phyloP scores from a whole-genome alignment of 148 eudicot species.

The Vaccinium myrtillus region DNA sequence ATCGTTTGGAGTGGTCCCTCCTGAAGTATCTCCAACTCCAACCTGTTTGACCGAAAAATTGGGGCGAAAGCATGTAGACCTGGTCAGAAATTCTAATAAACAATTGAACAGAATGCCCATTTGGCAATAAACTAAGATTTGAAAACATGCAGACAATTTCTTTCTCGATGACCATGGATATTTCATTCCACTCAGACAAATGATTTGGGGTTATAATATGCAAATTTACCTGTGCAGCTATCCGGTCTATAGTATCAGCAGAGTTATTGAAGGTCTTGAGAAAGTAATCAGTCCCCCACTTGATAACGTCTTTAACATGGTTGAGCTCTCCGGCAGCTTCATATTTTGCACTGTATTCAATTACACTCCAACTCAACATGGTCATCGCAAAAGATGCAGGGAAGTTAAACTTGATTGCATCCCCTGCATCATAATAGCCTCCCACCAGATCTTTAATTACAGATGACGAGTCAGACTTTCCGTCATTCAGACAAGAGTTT shows the following conservation, averaged over 20 bases:
- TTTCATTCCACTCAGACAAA: not conserved
- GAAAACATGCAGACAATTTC: not conserved
- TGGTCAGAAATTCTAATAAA: not conserved
- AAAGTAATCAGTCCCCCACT: conserved; percentile 97
- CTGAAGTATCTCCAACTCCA: conserved; percentile 72
- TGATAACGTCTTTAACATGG: conserved; percentile 84
- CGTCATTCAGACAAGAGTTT: conserved; percentile 78
- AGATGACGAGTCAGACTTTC: conserved; percentile 46
- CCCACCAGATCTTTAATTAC: conserved; percentile 70
- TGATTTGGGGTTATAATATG: not conserved
- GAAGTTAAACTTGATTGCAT: conserved; percentile 93
- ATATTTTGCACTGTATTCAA: conserved; percentile 87
- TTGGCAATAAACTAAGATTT: not conserved
- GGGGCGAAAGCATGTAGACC: not conserved
- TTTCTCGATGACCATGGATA: not conserved
- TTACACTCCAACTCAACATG: conserved; percentile 99
- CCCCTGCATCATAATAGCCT: conserved; percentile 95
- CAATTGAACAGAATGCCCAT: not conserved
- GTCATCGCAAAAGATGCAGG: conserved; percentile 89
- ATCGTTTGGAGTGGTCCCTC: conserved; percentile 71
- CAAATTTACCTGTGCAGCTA: conserved; percentile 66
- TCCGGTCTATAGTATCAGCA: conserved; percentile 60
- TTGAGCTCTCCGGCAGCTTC: conserved; percentile 92
- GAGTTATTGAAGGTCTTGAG: conserved; percentile 88
- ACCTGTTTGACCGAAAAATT: conserved; percentile 43